Percentiles rank a stretch among this genome's conserved stretches.
Evolutionary conservation across 192 early-diverging fungal genomes (phyloP).

Genomic region (Phycomyces blakesleeanus): DNA sequence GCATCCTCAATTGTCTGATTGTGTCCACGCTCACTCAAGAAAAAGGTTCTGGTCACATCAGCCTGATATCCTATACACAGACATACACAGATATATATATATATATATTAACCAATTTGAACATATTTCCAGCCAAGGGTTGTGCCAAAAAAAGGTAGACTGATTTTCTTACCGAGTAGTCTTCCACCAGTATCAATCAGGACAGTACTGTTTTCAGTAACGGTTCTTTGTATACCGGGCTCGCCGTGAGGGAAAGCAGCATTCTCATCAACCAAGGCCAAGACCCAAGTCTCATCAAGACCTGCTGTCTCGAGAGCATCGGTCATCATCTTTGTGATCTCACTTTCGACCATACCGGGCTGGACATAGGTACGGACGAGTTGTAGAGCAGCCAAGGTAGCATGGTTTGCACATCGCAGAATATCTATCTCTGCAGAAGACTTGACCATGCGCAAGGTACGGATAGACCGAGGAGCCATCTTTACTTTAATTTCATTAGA

Average conservation of each 20-base stretch:
- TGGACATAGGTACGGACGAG: slow-evolving; percentile 34
- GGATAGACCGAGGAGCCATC: slow-evolving; percentile 32
- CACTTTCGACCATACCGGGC: slow-evolving; percentile 31
- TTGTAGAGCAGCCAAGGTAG: slow-evolving; percentile 41
- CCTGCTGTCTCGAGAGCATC: slow-evolving; percentile 32
- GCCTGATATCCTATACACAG: slow-evolving; percentile 41
- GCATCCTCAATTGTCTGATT: slow-evolving; percentile 40
- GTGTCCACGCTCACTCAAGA: slow-evolving; percentile 26
- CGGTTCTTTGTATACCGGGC: slow-evolving; percentile 35
- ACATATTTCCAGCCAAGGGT: neutral
- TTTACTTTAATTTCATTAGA: neutral
- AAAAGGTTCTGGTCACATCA: slow-evolving; percentile 50
- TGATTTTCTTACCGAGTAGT: slow-evolving; percentile 26
- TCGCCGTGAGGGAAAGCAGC: slow-evolving; percentile 49
- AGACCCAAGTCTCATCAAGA: slow-evolving; percentile 32
- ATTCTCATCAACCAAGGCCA: slow-evolving; percentile 43
- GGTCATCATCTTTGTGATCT: slow-evolving; percentile 36
- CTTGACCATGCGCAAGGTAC: slow-evolving; percentile 40
- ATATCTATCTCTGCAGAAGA: slow-evolving; percentile 45
- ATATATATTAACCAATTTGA: too few relatives aligned
- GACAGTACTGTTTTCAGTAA: slow-evolving; percentile 35
- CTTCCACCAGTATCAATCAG: slow-evolving; percentile 48
- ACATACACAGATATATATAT: too few relatives aligned
- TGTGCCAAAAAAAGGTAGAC: neutral
- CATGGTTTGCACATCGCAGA: slow-evolving; percentile 41